Evolutionary conservation across 331 rosid genomes (phyloP).

Genomic region (Malus hybrid): DNA sequence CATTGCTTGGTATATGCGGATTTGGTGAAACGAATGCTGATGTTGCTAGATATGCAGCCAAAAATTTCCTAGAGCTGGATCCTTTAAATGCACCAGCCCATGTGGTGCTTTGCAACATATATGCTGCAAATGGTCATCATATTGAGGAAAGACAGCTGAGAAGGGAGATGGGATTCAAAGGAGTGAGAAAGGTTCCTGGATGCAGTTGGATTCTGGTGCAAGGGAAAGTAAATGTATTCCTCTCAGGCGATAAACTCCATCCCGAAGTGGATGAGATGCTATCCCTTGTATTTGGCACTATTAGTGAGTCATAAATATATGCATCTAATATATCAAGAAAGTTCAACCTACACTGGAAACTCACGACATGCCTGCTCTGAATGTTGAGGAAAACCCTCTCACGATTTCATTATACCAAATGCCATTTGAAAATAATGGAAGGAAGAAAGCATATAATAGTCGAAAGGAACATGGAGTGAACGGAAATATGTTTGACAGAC

Average conservation of each 20-base stretch:
- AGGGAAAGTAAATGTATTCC: constrained; percentile 40
- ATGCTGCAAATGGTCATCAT: constrained; percentile 42
- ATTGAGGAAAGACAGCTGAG: constrained; percentile 46
- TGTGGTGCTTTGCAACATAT: constrained; percentile 52
- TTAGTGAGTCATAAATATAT: not conserved
- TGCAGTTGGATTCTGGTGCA: constrained; percentile 61
- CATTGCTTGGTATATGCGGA: constrained; percentile 58
- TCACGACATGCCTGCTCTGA: not conserved
- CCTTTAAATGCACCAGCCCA: constrained; percentile 62
- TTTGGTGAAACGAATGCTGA: constrained; percentile 31
- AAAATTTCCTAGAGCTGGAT: constrained; percentile 49
- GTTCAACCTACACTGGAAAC: too few relatives aligned
- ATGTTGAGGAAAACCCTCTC: not conserved
- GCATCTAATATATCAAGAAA: too few relatives aligned
- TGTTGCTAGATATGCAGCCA: constrained; percentile 44
- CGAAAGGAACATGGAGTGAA: not conserved
- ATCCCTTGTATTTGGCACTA: not conserved
- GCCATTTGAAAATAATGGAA: not conserved
- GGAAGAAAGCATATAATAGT: not conserved
- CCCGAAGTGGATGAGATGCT: constrained; percentile 28
- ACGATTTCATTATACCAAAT: not conserved
- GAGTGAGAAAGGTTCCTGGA: constrained; percentile 60
- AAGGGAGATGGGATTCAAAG: constrained; percentile 55
- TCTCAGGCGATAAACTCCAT: constrained; percentile 35
- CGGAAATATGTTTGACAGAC: not conserved